Evolutionary conservation across 352 stramenopile genomes (phyloP).

Genomic region (Phytophthora litchii): DNA sequence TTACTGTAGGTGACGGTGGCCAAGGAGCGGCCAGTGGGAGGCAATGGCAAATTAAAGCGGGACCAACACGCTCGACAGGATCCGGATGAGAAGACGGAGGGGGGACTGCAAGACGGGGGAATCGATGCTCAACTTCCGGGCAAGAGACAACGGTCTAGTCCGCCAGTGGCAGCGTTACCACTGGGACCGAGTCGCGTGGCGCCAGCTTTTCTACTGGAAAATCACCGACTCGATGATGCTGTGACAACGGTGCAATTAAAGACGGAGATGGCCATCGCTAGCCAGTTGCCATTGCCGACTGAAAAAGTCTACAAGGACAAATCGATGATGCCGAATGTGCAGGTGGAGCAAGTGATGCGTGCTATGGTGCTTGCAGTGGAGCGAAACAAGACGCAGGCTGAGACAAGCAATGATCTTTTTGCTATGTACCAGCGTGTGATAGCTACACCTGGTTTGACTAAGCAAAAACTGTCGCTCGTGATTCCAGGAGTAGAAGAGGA

Average conservation of each 20-base stretch:
- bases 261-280: constrained; percentile 1
- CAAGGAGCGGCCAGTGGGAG: constrained; percentile 45
- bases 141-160: constrained; percentile 73
- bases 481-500: constrained; percentile 35
- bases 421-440: constrained; percentile 18
- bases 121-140: constrained; percentile 44
- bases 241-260: neutral
- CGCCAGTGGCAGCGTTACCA: constrained; percentile 27
- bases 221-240: constrained; percentile 12
- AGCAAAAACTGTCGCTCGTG: constrained; percentile 14
- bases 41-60: constrained; percentile 70
- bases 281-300: constrained; percentile 2
- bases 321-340: constrained; percentile 10
- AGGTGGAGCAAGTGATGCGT: constrained; percentile 35
- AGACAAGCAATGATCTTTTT: constrained; percentile 14
- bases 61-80: constrained; percentile 57
- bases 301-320: constrained; percentile 7
- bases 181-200: constrained; percentile 15
- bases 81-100: constrained; percentile 38
- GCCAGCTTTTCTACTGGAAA: constrained; percentile 21
- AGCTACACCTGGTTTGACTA: neutral
- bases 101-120: constrained; percentile 11
- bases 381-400: constrained; percentile 15
- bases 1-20: constrained; percentile 70
- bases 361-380: constrained; percentile 42